Evolutionary conservation across 106 monocot genomes (phyloP).

Genomic region (Platanthera guangdongensis): DNA sequence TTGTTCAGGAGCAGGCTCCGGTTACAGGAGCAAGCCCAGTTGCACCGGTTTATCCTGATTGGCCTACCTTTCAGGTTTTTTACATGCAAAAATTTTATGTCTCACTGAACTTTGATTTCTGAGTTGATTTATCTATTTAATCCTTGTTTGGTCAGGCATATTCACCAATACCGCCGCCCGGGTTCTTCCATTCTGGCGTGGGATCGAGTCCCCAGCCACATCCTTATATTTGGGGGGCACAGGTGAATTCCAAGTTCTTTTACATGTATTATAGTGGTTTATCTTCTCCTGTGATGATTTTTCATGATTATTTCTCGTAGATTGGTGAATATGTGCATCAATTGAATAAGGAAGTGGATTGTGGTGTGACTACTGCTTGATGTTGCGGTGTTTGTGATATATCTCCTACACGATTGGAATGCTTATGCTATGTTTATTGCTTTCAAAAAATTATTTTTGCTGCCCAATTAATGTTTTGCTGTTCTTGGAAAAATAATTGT

Average conservation of each 20-base stretch:
- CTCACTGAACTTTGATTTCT: background rate
- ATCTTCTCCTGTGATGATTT: background rate
- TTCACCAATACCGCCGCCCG: conserved; percentile 72
- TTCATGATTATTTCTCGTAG: background rate
- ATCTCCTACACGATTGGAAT: too few species aligned
- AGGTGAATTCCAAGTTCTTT: conserved; percentile 37
- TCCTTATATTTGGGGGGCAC: conserved; percentile 97
- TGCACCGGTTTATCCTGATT: conserved; percentile 42
- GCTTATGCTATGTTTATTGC: too few species aligned
- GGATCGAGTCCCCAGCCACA: conserved; percentile 77
- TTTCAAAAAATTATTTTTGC: too few species aligned
- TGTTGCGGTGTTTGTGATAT: background rate
- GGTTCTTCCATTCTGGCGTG: conserved; percentile 77
- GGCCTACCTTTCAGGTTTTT: conserved; percentile 52
- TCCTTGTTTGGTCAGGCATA: conserved; percentile 60
- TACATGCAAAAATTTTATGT: background rate
- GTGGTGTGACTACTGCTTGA: background rate
- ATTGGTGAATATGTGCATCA: background rate
- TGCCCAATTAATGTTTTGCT: too few species aligned
- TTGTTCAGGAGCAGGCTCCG: conserved; percentile 41
- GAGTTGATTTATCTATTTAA: conserved; percentile 4
- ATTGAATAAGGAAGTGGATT: background rate
- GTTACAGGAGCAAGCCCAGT: conserved; percentile 16
- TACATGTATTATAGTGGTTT: background rate
- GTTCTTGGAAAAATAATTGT: too few species aligned